Evolutionary conservation across 2,329 filamentous ascomycete genomes (phyloP), one percentile per base, ranked within the genome.

Genomic region (Penicillium decumbens): DNA sequence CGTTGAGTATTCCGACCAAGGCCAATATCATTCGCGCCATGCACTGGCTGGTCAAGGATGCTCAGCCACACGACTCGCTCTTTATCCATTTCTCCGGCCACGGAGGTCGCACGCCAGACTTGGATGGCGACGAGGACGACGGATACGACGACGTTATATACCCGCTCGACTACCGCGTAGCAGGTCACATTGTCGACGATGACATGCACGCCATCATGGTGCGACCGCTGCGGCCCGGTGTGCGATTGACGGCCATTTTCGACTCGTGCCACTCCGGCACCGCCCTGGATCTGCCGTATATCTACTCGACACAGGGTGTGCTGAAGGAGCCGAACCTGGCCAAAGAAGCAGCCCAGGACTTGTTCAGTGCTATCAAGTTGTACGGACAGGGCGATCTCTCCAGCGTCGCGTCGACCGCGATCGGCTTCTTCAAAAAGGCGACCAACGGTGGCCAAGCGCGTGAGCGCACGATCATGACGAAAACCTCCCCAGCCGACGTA

Each of bases 41-140:
- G 92, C 90, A 96, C 65, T 97, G 92, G 92, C 77, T 97, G n/a
- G 90, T 96, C 52, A 95, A 95, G 71, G 91, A 95, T 65, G 92
- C 92, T 5, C 81, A 82, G 50, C 88, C 90, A 0, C 95, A 96
- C 67, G 92, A 97, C 67, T 95, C 92, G 4, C 79, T 97, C 1
- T 96, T 97, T 73, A 93, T 96, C 72, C 92, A 97, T 74, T 97
- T 95, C 69, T 95, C 91, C 29, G 90, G 88, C 30, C 87, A 89
- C 61, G 87, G 87, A 54, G 87, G 87, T 45, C 86, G 89, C 64
- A 87, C 85, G 1, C 79, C 84, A 54, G 87, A 90, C 63, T 62
- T 80, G 7, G 84, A 89, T 61, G 85, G 86, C 41, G 87, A 90
- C 65, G 87, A 90, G 66, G 83, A 87, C 32, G 87, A 90, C 63